These are phyloP conservation scores for Trypanosoma conorhini DNA, from an alignment of 208 protist species.

Conservation along the genomic window DNA sequence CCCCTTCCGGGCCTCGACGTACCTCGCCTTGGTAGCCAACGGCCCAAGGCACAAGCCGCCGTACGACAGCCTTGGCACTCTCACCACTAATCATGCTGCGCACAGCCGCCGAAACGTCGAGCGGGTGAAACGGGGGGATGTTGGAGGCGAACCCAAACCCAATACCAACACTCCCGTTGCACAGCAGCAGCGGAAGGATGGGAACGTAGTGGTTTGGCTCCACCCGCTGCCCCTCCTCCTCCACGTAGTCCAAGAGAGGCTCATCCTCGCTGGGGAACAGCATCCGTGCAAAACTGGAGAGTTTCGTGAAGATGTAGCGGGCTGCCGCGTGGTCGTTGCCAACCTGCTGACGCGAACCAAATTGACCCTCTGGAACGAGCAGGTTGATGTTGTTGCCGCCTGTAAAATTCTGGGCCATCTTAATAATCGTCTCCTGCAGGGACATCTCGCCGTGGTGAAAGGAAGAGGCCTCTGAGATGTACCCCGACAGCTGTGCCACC, in stretches of 20 bases:
- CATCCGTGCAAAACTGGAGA: constrained; percentile 94
- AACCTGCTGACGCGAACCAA: constrained; percentile 98
- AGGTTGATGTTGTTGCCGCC: constrained; percentile 99
- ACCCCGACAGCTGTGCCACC: constrained; percentile 99
- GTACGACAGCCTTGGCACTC: constrained; percentile 65
- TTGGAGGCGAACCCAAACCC: constrained; percentile 98
- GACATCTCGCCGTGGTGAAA: constrained; percentile 99
- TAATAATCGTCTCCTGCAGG: constrained; percentile 98
- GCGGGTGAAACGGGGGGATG: constrained; percentile 95
- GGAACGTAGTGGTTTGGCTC: constrained; percentile 99
- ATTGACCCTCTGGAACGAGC: constrained; percentile 98
- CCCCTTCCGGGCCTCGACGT: constrained; percentile 54
- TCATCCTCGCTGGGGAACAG: constrained; percentile 98
- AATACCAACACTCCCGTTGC: constrained; percentile 99
- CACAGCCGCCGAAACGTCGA: constrained; percentile 94
- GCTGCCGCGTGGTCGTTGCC: constrained; percentile 98
- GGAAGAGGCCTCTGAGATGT: constrained; percentile 95
- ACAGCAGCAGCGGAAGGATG: constrained; percentile 99
- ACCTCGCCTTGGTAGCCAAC: constrained; percentile 94
- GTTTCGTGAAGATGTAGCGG: constrained; percentile 96
- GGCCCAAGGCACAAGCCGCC: constrained; percentile 95
- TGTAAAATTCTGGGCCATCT: constrained; percentile 99
- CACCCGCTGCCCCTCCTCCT: constrained; percentile 98
- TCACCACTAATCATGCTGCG: constrained; percentile 87
- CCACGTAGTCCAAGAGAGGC: constrained; percentile 95